A percentile compares a stretch with the other conserved stretches of the same genome.
Evolutionary conservation across 2,329 filamentous ascomycete genomes (phyloP).

Genomic region (Taxawa tesnikishii): DNA sequence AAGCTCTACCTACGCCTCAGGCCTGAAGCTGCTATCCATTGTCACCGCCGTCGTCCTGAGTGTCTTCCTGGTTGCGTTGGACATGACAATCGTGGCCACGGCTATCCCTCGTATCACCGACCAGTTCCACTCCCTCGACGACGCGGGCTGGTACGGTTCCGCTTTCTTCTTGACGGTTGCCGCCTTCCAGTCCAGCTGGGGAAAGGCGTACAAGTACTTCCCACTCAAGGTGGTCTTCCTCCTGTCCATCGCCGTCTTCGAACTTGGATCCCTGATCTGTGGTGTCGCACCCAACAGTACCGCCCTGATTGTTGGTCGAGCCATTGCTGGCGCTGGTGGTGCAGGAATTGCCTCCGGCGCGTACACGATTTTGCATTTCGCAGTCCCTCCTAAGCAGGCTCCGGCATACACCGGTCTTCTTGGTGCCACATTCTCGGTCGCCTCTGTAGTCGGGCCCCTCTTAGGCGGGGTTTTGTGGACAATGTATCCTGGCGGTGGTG

Average conservation of each 20-base stretch:
- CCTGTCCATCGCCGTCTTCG: slow-evolving; percentile 25
- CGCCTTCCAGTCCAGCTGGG: slow-evolving; percentile 7
- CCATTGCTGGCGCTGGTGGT: slow-evolving; percentile 40
- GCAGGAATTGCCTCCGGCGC: slow-evolving; percentile 36
- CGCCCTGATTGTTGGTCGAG: slow-evolving; percentile 40
- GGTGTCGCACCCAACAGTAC: slow-evolving; percentile 33
- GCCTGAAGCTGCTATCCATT: background rate
- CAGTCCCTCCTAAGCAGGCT: slow-evolving; percentile 10
- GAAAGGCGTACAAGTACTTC: slow-evolving; percentile 11
- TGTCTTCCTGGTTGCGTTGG: slow-evolving; percentile 13
- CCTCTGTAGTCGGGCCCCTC: slow-evolving; percentile 27
- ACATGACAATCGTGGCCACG: slow-evolving; percentile 14
- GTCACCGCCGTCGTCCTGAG: slow-evolving; percentile 5
- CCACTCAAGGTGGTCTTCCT: slow-evolving; percentile 21
- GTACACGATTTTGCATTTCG: slow-evolving; percentile 13
- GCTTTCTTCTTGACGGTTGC: slow-evolving; percentile 4
- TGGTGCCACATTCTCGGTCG: slow-evolving; percentile 29
- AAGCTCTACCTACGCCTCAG: slow-evolving; percentile 1
- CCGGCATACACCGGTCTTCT: slow-evolving; percentile 13
- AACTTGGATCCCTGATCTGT: slow-evolving; percentile 37
- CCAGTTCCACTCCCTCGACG: slow-evolving; percentile 21
- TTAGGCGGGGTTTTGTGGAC: slow-evolving; percentile 31
- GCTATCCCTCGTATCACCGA: slow-evolving; percentile 24
- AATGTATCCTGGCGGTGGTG: slow-evolving; percentile 26
- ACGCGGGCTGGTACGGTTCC: slow-evolving; percentile 21